These are phyloP conservation scores for Corynespora cassiicola DNA, from an alignment of 2,329 filamentous ascomycete species.

Conservation along the genomic window DNA sequence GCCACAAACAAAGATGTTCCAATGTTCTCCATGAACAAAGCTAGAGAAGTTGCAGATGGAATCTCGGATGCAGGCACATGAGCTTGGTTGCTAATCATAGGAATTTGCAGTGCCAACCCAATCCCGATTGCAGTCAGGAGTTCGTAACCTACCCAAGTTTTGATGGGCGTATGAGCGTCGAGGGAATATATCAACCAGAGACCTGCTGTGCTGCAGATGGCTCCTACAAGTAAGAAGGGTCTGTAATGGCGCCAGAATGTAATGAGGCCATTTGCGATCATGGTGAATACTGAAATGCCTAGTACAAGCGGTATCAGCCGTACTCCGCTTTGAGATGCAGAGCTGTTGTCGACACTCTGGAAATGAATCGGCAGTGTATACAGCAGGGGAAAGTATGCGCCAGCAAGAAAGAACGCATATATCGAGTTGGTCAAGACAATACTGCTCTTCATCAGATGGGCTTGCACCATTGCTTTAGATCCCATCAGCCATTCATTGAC, in stretches of 20 bases:
- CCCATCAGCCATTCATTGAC: slow-evolving; percentile 33
- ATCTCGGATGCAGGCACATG: slow-evolving; percentile 45
- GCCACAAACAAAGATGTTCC: slow-evolving; percentile 52
- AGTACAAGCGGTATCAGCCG: slow-evolving; percentile 35
- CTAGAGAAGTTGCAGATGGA: slow-evolving; percentile 46
- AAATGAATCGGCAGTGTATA: slow-evolving; percentile 38
- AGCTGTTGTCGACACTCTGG: slow-evolving; percentile 31
- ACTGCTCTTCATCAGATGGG: slow-evolving; percentile 25
- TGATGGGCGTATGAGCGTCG: slow-evolving; percentile 40
- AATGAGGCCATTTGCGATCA: slow-evolving; percentile 30
- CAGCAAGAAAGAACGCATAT: slow-evolving; percentile 32
- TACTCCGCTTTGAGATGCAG: slow-evolving; percentile 32
- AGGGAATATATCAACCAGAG: slow-evolving; percentile 41
- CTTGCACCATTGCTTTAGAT: slow-evolving; percentile 33
- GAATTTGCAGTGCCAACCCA: slow-evolving; percentile 51
- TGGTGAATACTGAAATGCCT: slow-evolving; percentile 33
- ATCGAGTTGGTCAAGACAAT: slow-evolving; percentile 20
- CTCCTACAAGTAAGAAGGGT: slow-evolving; percentile 47
- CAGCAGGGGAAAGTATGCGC: slow-evolving; percentile 34
- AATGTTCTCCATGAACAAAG: slow-evolving; percentile 52
- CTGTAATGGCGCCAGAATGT: slow-evolving; percentile 48
- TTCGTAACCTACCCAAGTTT: slow-evolving; percentile 58
- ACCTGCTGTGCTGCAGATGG: slow-evolving; percentile 27
- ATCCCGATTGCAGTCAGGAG: slow-evolving; percentile 52
- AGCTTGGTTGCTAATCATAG: slow-evolving; percentile 49